Percentiles rank a stretch among this genome's conserved stretches.
Evolutionary conservation across 805 yeast genomes (phyloP).

Genomic region (Ogataea pilisensis): DNA sequence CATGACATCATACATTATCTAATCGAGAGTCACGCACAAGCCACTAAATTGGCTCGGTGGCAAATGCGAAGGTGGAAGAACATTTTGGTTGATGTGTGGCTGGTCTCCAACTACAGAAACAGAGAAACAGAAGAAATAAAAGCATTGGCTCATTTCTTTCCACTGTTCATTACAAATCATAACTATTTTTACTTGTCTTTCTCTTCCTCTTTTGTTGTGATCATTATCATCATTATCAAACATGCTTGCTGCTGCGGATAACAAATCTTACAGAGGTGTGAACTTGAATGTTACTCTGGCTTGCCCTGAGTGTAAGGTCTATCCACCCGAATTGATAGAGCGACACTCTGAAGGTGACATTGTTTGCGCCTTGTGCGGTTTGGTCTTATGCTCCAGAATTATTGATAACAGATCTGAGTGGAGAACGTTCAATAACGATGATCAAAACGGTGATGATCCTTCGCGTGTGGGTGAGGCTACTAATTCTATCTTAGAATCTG

Average conservation of each 20-base stretch:
- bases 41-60: no score
- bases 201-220: constrained; percentile 2
- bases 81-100: no score
- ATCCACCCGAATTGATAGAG: constrained; percentile 93
- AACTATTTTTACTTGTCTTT: not conserved
- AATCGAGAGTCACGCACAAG: no score
- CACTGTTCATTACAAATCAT: not conserved
- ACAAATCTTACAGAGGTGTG: constrained; percentile 49
- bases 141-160: no score
- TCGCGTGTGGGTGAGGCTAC: constrained; percentile 99
- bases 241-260: constrained; percentile 22
- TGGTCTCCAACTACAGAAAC: no score
- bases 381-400: constrained; percentile 85
- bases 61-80: no score
- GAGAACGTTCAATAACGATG: constrained; percentile 98
- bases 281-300: constrained; percentile 84
- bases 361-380: constrained; percentile 96
- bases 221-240: not conserved
- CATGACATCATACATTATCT: no score
- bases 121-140: no score
- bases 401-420: constrained; percentile 97
- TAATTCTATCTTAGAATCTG: constrained; percentile 86
- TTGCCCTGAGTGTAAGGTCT: constrained; percentile 94
- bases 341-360: constrained; percentile 96
- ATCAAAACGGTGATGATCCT: constrained; percentile 97